Conservation (phyloP, 768 basidiomycete species). For the Calocybe indica region DNA sequence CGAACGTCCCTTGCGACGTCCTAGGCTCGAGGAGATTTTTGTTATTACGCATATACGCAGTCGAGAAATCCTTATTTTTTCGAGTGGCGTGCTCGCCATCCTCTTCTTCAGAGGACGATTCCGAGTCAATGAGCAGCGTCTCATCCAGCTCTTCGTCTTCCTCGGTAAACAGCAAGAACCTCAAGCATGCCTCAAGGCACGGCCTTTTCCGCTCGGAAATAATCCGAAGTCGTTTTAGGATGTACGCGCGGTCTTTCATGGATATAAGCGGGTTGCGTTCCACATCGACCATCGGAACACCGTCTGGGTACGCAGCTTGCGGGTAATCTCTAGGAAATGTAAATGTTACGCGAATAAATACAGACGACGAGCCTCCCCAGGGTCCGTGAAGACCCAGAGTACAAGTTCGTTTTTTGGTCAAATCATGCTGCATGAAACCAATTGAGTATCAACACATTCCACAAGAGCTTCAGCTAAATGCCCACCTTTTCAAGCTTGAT, state of each 20-base stretch:
- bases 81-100: slow-evolving; percentile 20
- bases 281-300: slow-evolving; percentile 71
- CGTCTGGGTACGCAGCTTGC: slow-evolving; percentile 49
- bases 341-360: slow-evolving; percentile 85
- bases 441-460: background rate
- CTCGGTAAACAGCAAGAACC: slow-evolving; percentile 44
- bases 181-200: slow-evolving; percentile 78
- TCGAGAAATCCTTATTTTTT: slow-evolving; percentile 44
- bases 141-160: slow-evolving; percentile 23
- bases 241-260: slow-evolving; percentile 67
- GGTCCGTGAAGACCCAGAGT: slow-evolving; percentile 86
- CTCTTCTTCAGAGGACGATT: slow-evolving; percentile 53
- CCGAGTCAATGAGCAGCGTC: slow-evolving; percentile 39
- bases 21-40: slow-evolving; percentile 82
- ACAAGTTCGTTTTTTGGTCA: slow-evolving; percentile 69
- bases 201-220: slow-evolving; percentile 72
- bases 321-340: slow-evolving; percentile 85
- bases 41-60: slow-evolving; percentile 51
- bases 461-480: background rate
- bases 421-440: slow-evolving; percentile 43
- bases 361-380: slow-evolving; percentile 82
- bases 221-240: slow-evolving; percentile 68
- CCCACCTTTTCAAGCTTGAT: slow-evolving; percentile 81
- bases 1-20: slow-evolving; percentile 85
- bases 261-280: slow-evolving; percentile 81